Conservation (phyloP, 148 eudicot species). For the Gaultheria prostrata region DNA sequence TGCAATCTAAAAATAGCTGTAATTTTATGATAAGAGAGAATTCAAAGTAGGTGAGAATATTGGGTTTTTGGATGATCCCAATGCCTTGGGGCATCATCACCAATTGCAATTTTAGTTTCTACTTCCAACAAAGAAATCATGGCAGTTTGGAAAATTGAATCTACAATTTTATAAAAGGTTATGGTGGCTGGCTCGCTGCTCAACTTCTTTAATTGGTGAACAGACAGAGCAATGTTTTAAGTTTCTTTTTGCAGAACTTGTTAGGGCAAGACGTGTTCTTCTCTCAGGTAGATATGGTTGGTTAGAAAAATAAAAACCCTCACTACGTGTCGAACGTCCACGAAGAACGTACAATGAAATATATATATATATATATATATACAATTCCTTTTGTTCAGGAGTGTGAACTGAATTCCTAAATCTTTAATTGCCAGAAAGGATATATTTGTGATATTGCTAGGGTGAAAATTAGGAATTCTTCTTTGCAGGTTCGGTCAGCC, state of each 20-base stretch:
- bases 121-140: background rate
- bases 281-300: background rate
- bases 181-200: background rate
- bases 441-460: too few relatives aligned
- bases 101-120: background rate
- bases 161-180: background rate
- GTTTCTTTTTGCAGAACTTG: background rate
- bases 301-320: background rate
- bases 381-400: too few relatives aligned
- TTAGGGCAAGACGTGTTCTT: background rate
- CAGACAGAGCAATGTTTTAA: background rate
- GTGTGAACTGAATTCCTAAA: too few relatives aligned
- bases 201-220: background rate
- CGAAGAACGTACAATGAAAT: too few relatives aligned
- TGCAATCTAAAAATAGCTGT: background rate
- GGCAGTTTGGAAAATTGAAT: background rate
- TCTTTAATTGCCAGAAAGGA: too few relatives aligned
- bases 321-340: too few relatives aligned
- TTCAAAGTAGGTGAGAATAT: conserved; percentile 1
- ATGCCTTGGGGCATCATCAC: background rate
- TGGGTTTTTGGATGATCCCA: background rate
- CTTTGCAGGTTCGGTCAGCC: too few relatives aligned
- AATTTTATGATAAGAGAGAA: background rate
- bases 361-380: too few relatives aligned
- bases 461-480: too few relatives aligned